Conservation (phyloP, 306 rosid genomes). For the Cucurbita moschata region DNA sequence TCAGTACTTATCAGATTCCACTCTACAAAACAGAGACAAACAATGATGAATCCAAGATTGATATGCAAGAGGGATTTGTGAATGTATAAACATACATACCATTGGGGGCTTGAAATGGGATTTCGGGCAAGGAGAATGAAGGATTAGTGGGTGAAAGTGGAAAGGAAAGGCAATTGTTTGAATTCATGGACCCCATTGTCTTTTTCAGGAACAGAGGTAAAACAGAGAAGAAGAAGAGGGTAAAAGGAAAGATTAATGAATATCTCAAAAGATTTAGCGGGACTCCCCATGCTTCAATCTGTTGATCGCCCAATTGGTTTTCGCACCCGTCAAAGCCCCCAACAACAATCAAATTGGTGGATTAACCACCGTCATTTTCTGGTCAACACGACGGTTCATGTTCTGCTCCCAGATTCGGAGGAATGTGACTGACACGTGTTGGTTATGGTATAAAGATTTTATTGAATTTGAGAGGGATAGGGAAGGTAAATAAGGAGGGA, state of each 20-base stretch:
- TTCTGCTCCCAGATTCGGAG: slow-evolving; percentile 25
- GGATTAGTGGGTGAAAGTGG: slow-evolving; percentile 82
- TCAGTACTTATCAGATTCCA: slow-evolving; percentile 65
- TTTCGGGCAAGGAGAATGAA: slow-evolving; percentile 80
- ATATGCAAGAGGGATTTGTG: neutral
- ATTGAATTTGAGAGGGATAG: neutral
- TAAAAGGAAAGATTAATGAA: slow-evolving; percentile 22
- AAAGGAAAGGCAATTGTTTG: slow-evolving; percentile 96
- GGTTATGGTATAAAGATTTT: neutral
- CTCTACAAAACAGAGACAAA: slow-evolving; percentile 21
- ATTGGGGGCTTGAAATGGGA: slow-evolving; percentile 71
- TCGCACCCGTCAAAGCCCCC: too few relatives aligned
- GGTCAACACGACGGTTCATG: slow-evolving; percentile 24
- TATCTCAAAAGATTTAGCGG: too few relatives aligned
- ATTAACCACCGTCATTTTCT: slow-evolving; percentile 31
- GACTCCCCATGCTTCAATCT: too few relatives aligned
- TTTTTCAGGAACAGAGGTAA: slow-evolving; percentile 10
- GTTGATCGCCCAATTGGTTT: too few relatives aligned
- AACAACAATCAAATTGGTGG: neutral
- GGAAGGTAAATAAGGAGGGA: slow-evolving; percentile 6
- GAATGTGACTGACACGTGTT: slow-evolving; percentile 66
- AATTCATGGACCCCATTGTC: slow-evolving; percentile 58
- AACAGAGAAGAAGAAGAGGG: slow-evolving; percentile 16
- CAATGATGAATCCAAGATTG: neutral
- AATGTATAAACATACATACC: slow-evolving; percentile 18